A percentile compares a stretch with the other conserved stretches of the same genome.
Conservation (phyloP, 1,284 basidiomycete genomes). For the Sparassis latifolia region DNA sequence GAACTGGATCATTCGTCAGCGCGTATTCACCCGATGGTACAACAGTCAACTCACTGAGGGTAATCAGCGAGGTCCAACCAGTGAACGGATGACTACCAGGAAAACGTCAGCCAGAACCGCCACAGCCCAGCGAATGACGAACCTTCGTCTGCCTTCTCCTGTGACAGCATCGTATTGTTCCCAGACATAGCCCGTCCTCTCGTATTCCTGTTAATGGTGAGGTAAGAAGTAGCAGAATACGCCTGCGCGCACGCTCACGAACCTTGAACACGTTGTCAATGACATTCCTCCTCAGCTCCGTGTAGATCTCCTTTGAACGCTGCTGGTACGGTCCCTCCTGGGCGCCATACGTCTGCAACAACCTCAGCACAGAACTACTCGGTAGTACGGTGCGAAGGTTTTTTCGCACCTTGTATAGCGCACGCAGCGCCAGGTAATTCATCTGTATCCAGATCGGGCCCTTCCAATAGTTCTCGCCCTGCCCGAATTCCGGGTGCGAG, state of each 20-base stretch:
- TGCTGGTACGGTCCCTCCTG: constrained; percentile 77
- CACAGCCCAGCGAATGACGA: constrained; percentile 14
- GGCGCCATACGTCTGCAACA: constrained; percentile 63
- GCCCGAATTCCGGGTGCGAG: constrained; percentile 81
- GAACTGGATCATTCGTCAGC: constrained; percentile 24
- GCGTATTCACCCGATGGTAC: not conserved
- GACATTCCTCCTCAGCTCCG: constrained; percentile 73
- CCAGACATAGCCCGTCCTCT: constrained; percentile 91
- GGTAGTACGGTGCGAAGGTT: not conserved
- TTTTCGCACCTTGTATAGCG: constrained; percentile 62
- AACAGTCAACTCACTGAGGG: constrained; percentile 51
- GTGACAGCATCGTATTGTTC: constrained; percentile 88
- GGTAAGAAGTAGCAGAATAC: constrained; percentile 1
- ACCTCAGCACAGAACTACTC: not conserved
- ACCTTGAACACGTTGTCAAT: constrained; percentile 85
- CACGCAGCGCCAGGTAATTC: constrained; percentile 83
- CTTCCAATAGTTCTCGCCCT: constrained; percentile 94
- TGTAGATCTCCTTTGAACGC: constrained; percentile 73
- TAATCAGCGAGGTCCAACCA: constrained; percentile 85
- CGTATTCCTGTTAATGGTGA: constrained; percentile 63
- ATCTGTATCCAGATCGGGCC: constrained; percentile 96
- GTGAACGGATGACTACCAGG: constrained; percentile 80
- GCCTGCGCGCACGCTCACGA: constrained; percentile 10
- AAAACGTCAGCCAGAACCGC: constrained; percentile 2
- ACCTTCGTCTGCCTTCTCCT: constrained; percentile 83